phyloP scores from a whole-genome alignment of 805 yeast species.

The Wickerhamomyces chaumierensis region DNA sequence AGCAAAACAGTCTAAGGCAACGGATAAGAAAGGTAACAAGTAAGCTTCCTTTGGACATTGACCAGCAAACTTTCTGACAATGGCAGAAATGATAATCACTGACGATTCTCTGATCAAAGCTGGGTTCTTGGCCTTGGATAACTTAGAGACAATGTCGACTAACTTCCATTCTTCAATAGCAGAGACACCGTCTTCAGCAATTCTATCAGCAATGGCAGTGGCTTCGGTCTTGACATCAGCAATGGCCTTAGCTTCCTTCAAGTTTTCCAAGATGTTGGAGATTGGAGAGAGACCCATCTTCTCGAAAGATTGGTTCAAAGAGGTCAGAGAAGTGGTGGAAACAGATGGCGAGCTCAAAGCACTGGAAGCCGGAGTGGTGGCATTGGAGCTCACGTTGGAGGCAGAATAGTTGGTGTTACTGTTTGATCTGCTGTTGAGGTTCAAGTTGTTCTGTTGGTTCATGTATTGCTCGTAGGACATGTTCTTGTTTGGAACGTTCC shows the following conservation, averaged over 20 bases:
- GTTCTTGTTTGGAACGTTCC: constrained; percentile 12
- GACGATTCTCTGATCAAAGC: constrained; percentile 70
- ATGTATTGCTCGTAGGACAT: constrained; percentile 17
- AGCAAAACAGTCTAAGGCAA: constrained; percentile 60
- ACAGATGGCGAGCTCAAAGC: constrained; percentile 28
- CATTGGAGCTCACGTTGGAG: constrained; percentile 10
- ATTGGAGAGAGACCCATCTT: constrained; percentile 60
- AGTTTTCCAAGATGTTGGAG: constrained; percentile 39
- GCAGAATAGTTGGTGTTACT: constrained; percentile 6
- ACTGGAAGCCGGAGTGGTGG: constrained; percentile 16
- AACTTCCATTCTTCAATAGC: constrained; percentile 56
- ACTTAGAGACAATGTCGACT: constrained; percentile 47
- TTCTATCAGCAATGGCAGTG: constrained; percentile 32
- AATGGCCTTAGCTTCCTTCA: constrained; percentile 29
- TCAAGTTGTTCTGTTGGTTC: constrained; percentile 7
- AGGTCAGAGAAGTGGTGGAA: constrained; percentile 66
- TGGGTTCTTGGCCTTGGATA: constrained; percentile 65
- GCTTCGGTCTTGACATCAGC: constrained; percentile 25
- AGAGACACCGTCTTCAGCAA: constrained; percentile 32
- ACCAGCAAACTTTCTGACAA: constrained; percentile 55
- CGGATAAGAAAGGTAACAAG: constrained; percentile 48
- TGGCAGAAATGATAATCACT: constrained; percentile 43
- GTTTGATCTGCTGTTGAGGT: constrained; percentile 7
- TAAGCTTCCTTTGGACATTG: constrained; percentile 67
- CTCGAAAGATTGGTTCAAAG: constrained; percentile 59